Conservation (phyloP, 495 filamentous ascomycete species). For the Daldinia concentrica region DNA sequence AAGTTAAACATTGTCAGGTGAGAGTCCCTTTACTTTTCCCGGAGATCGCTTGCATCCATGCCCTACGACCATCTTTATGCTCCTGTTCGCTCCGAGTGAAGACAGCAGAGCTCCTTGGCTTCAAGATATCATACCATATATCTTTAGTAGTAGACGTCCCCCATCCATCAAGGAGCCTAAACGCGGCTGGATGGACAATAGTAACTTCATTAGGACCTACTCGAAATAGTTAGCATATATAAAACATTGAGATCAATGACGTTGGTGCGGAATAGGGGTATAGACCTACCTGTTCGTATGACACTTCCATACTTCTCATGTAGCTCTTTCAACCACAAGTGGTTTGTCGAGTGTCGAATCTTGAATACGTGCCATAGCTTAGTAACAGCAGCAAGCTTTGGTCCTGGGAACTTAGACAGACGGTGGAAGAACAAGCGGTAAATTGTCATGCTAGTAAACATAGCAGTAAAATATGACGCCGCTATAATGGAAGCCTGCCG, state of each 20-base stretch:
- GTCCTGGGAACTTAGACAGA: constrained; percentile 51
- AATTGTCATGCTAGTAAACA: constrained; percentile 47
- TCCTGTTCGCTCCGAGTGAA: constrained; percentile 47
- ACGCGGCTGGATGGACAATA: constrained; percentile 44
- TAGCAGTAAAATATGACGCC: background rate
- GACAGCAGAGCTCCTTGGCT: constrained; percentile 51
- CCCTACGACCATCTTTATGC: constrained; percentile 48
- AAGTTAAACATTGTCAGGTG: too few species aligned
- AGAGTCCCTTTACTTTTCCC: constrained; percentile 34
- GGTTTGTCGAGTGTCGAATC: constrained; percentile 47
- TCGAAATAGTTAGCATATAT: background rate
- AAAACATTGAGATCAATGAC: background rate
- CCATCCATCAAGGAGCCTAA: constrained; percentile 47
- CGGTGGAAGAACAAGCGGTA: constrained; percentile 61
- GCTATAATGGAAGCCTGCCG: background rate
- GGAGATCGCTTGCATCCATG: constrained; percentile 46
- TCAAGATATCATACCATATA: constrained; percentile 59
- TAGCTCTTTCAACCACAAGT: constrained; percentile 47
- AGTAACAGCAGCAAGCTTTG: constrained; percentile 51
- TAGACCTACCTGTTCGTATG: constrained; percentile 50
- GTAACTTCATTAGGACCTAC: constrained; percentile 51
- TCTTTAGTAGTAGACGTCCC: constrained; percentile 49
- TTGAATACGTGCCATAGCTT: constrained; percentile 51
- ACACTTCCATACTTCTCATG: constrained; percentile 54
- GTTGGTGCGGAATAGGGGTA: background rate